Evolutionary conservation across 1,284 basidiomycete species (phyloP), one percentile per base, ranked within the genome.

Genomic region (Fomitopsis schrenkii): DNA sequence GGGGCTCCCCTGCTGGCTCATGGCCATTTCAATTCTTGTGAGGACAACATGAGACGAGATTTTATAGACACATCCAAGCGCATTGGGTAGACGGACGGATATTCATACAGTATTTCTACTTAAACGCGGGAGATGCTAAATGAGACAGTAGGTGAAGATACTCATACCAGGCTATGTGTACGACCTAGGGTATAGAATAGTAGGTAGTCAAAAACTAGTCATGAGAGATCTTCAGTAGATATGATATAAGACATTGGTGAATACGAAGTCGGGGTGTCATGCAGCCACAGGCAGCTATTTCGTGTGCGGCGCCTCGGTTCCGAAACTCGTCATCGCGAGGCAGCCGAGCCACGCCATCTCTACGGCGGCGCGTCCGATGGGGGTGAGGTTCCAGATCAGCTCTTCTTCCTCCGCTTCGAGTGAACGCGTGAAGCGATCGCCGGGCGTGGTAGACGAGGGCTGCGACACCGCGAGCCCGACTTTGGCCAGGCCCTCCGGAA

Each of bases 281-380:
- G 44, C 12, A 33, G 15, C 30, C n/a, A 22, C 28, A 9, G 10
- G 17, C 36, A 45, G 9, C 30, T 54, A 60, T 30, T 50, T 58
- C 19, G 48, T 19, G 2, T 40, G 19, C 2, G 30, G 14, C 6
- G 59, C 17, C 33, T 60, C 58, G 46, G 64, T 53, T 59, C 67
- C 62, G 61, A 91, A 91, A 64, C 87, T 89, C 62, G 86, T 88
- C 62, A 93, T 78, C 9, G 91, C 88, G 70, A 93, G 79, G 62
- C 86, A 86, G 10, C 90, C 91, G 52, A 90, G 77, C 88, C 90
- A 93, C 28, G 86, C 86, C 88, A 93, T 90, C 77, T 93, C 91
- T 64, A 91, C 79, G 26, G 85, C 87, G 2, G 91, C 88, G 62
- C 83, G 80, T 38, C 91, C 91, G 57, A 93, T 83, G 0, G 88